These are phyloP conservation scores for Plasmodium inui DNA, from an alignment of 169 alveolate species.

Conservation along the genomic window DNA sequence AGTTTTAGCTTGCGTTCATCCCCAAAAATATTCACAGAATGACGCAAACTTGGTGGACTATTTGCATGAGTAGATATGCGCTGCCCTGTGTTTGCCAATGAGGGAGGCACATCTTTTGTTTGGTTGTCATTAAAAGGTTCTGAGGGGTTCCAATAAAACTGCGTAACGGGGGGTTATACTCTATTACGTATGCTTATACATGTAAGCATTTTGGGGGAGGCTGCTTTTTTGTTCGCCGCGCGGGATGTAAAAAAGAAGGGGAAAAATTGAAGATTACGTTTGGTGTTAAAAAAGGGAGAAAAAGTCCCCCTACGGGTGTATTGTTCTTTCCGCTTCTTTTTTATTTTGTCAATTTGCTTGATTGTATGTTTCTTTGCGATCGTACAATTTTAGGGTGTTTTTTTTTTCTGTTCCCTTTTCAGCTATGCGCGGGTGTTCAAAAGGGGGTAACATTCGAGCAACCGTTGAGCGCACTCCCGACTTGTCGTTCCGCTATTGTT, in stretches of 20 bases:
- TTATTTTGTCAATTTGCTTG: neutral
- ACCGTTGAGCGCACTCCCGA: neutral
- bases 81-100: neutral
- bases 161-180: neutral
- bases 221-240: neutral
- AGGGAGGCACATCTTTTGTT: neutral
- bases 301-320: neutral
- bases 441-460: neutral
- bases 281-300: neutral
- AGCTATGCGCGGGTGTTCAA: neutral
- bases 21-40: neutral
- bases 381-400: neutral
- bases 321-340: neutral
- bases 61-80: neutral
- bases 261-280: neutral
- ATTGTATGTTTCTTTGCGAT: neutral
- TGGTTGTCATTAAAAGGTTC: neutral
- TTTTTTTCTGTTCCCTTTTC: neutral
- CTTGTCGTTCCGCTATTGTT: neutral
- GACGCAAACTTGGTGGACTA: neutral
- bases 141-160: neutral
- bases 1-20: neutral
- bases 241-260: neutral
- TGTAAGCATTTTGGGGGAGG: neutral
- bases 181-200: neutral